Percentiles rank a stretch among this genome's conserved stretches.
phyloP scores from a whole-genome alignment of 2,329 filamentous ascomycete genomes.

The Hypoxylon sp. region DNA sequence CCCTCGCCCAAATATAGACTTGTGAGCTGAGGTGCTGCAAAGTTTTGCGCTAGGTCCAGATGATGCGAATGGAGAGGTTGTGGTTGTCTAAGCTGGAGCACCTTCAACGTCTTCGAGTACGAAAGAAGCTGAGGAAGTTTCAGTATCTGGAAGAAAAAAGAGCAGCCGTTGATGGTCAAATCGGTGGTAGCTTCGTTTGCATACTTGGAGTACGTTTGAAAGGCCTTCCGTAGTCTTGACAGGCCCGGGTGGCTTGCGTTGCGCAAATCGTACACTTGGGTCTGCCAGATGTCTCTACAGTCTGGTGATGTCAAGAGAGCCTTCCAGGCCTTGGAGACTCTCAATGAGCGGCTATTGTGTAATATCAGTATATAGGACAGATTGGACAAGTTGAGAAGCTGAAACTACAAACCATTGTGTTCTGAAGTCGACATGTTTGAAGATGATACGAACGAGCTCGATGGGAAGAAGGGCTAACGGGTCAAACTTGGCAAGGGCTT shows the following conservation, averaged over 20 bases:
- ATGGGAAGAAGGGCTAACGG: slow-evolving; percentile 43
- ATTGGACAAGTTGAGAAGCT: not conserved
- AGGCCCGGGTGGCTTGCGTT: slow-evolving; percentile 1
- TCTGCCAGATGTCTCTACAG: slow-evolving; percentile 40
- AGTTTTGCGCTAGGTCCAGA: not conserved
- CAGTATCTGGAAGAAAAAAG: slow-evolving; percentile 25
- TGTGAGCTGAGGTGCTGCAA: slow-evolving; percentile 29
- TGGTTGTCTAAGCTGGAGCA: slow-evolving; percentile 39
- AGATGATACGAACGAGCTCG: slow-evolving; percentile 46
- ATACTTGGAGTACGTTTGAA: slow-evolving; percentile 26
- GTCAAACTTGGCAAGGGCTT: slow-evolving; percentile 34
- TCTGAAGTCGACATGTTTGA: slow-evolving; percentile 41
- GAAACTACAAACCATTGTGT: slow-evolving; percentile 40
- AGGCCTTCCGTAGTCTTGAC: slow-evolving; percentile 3
- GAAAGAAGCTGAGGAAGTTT: slow-evolving; percentile 21
- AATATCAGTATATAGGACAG: slow-evolving; percentile 4
- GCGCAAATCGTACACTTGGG: slow-evolving; percentile 36
- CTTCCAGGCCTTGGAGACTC: slow-evolving; percentile 48
- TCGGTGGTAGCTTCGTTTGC: slow-evolving; percentile 29
- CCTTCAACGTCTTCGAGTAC: slow-evolving; percentile 31
- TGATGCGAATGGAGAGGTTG: too few species aligned
- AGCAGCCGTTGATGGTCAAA: slow-evolving; percentile 35
- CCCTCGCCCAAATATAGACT: slow-evolving; percentile 38
- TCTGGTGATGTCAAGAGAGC: slow-evolving; percentile 31
- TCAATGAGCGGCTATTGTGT: slow-evolving; percentile 39